These are phyloP conservation scores for Murraya paniculata DNA, from an alignment of 345 rosid genomes.

Conservation along the genomic window DNA sequence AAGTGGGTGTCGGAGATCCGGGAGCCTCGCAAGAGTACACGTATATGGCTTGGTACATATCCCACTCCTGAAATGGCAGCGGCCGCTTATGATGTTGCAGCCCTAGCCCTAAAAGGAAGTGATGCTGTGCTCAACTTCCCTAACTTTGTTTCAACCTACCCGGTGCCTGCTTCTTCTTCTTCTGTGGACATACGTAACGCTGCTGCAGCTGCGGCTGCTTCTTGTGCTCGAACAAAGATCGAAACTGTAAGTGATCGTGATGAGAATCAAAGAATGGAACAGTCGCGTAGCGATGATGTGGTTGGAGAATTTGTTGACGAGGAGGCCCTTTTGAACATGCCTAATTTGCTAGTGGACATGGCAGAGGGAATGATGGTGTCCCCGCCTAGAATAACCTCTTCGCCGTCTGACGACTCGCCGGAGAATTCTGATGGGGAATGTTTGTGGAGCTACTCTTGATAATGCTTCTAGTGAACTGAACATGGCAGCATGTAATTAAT, in stretches of 20 bases:
- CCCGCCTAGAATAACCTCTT: conserved; percentile 62
- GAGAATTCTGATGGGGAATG: conserved; percentile 58
- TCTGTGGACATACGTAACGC: conserved; percentile 66
- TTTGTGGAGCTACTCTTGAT: conserved; percentile 60
- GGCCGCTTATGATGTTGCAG: conserved; percentile 84
- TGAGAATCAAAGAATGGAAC: neutral
- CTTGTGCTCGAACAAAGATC: conserved; percentile 21
- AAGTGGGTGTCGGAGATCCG: conserved; percentile 97
- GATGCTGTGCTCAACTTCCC: conserved; percentile 78
- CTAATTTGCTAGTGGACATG: conserved; percentile 80
- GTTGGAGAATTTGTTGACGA: conserved; percentile 56
- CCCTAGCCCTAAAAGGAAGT: conserved; percentile 65
- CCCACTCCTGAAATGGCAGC: conserved; percentile 89
- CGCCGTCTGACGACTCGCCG: conserved; percentile 56
- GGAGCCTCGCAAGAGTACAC: conserved; percentile 77
- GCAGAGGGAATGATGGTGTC: conserved; percentile 89
- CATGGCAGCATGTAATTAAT: neutral
- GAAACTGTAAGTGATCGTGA: conserved; percentile 14
- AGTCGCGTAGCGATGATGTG: neutral
- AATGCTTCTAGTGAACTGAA: neutral
- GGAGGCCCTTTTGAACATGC: conserved; percentile 77
- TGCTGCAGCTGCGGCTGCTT: conserved; percentile 54
- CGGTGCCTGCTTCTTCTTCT: conserved; percentile 57
- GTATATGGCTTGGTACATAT: conserved; percentile 95
- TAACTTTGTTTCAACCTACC: conserved; percentile 41